Evolutionary conservation across 768 basidiomycete species (phyloP).

Genomic region (Mycena haematopus): DNA sequence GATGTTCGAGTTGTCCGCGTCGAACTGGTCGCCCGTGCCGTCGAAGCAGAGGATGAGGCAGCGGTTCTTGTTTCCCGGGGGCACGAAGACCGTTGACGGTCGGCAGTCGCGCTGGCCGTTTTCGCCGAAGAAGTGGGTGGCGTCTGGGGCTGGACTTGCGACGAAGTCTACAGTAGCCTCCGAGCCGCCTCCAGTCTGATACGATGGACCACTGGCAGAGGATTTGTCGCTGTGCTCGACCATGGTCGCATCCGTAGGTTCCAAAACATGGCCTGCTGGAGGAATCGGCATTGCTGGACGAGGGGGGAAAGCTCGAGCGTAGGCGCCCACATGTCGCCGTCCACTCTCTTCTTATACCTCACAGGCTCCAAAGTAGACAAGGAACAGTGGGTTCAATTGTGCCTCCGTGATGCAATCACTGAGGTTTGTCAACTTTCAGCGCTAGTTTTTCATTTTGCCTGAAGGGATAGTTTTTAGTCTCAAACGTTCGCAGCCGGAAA

Average conservation of each 20-base stretch:
- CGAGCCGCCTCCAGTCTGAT: neutral
- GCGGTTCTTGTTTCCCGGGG: constrained; percentile 45
- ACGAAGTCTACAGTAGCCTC: neutral
- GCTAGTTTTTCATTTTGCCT: neutral
- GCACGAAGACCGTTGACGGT: constrained; percentile 37
- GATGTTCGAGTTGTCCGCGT: constrained; percentile 61
- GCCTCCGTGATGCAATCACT: neutral
- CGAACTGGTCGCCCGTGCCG: constrained; percentile 61
- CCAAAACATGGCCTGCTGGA: neutral
- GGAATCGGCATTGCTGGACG: neutral
- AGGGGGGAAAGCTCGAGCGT: neutral
- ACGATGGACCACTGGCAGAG: neutral
- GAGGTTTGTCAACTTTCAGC: neutral
- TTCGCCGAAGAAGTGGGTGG: neutral
- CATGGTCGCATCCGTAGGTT: neutral
- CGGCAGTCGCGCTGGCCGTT: neutral
- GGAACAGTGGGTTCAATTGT: neutral
- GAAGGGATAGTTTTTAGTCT: too few species aligned
- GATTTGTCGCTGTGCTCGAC: neutral
- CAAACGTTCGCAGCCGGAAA: too few species aligned
- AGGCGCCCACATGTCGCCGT: neutral
- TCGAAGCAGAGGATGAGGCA: constrained; percentile 64
- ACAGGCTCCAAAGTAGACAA: too few species aligned
- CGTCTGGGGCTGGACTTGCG: neutral
- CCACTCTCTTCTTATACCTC: neutral